Evolutionary conservation across 2,329 filamentous ascomycete genomes (phyloP), one percentile per base, ranked within the genome.

Genomic region (Trichoderma hamatum): DNA sequence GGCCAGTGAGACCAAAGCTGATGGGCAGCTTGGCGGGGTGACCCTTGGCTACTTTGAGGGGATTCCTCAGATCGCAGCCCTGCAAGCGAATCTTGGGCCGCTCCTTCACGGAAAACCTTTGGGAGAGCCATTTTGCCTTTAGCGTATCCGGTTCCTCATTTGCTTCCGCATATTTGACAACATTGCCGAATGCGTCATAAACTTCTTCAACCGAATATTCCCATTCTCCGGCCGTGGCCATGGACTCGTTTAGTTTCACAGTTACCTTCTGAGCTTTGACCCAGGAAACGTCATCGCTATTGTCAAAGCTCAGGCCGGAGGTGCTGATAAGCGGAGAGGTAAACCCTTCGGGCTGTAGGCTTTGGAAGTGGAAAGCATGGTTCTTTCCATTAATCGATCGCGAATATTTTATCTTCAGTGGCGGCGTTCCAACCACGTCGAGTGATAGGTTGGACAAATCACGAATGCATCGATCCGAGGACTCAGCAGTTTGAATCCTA

Each of bases 131-230:
- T 70, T 87, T 84, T 1, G 84, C 80, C 74, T 88, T 90, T 4
- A 84, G 82, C 71, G 86, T 89, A 21, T 93, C 89, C 43, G 85
- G 82, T n/a, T 96, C 92, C 52, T 96, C 92, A 16, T 85, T 83
- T 3, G 85, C 80, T 4, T 84, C 81, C 3, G 86, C 82, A 76
- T 97, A 99, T 72, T 89, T 91, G 70, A 94, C 90, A 46, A 91
- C 82, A 75, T 99, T 99, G 58, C 94, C 94, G 73, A 94, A 91
- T 2, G 89, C 95, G 82, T 99, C 96, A 70, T 93, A 89, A 10
- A 99, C 93, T 78, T 97, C 93, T 73, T 97, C 93, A 65, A 99
- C 89, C 1, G 91, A 90, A 77, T 98, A 99, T 70, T 91, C 85
- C 94, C 95, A 98, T 64, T 89, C 86, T 19, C 95, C 96, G 63